These are phyloP conservation scores for Phyllostachys edulis DNA, from an alignment of 176 grass and related monocot genomes.

Conservation along the genomic window DNA sequence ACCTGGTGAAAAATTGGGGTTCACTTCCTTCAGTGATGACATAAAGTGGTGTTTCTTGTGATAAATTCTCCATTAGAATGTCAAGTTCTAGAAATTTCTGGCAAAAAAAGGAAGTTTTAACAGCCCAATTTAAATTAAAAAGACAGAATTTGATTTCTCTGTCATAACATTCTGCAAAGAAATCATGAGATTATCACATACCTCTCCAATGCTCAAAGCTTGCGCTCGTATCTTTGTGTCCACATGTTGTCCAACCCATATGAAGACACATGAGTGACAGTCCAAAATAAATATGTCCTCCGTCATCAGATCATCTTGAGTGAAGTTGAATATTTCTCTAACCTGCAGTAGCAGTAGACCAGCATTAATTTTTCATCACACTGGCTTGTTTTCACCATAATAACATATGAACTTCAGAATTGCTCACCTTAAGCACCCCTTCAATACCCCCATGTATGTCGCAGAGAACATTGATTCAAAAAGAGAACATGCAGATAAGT, in stretches of 20 bases:
- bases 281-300: constrained; percentile 96
- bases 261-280: constrained; percentile 69
- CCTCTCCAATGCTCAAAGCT: constrained; percentile 92
- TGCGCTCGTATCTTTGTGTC: constrained; percentile 69
- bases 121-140: background rate
- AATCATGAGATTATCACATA: constrained; percentile 36
- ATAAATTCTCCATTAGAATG: constrained; percentile 88
- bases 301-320: constrained; percentile 98
- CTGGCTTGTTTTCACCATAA: constrained; percentile 6
- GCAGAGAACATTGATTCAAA: constrained; percentile 33
- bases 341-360: constrained; percentile 59
- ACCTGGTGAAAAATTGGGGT: constrained; percentile 84
- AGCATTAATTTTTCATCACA: constrained; percentile 27
- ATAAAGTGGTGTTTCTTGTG: constrained; percentile 73
- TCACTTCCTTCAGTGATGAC: constrained; percentile 91
- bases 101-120: constrained; percentile 21
- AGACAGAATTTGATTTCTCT: background rate
- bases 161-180: constrained; percentile 19
- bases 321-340: constrained; percentile 95
- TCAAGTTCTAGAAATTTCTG: constrained; percentile 96
- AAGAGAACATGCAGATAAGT: constrained; percentile 37
- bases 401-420: constrained; percentile 23
- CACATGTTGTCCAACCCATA: constrained; percentile 89
- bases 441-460: constrained; percentile 44
- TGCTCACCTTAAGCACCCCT: constrained; percentile 86